These are phyloP conservation scores for Tetragonia tetragonoides DNA, from an alignment of 148 eudicot species.

Conservation along the genomic window DNA sequence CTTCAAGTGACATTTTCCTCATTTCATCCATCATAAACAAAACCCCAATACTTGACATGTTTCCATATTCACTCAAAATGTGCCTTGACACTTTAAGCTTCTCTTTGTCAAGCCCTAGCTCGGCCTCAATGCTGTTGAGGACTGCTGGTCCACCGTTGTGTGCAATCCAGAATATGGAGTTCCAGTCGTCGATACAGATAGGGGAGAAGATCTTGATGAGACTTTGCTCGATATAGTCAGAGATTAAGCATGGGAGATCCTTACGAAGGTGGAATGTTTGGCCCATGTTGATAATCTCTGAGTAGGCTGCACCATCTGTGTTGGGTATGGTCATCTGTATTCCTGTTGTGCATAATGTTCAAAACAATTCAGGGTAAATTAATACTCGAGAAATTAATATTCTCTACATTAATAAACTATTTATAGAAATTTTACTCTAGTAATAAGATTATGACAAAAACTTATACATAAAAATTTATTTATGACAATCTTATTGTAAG, in stretches of 20 bases:
- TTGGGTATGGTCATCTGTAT: constrained; percentile 28
- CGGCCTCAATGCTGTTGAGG: constrained; percentile 18
- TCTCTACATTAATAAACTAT: too few species aligned
- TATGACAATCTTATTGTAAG: too few species aligned
- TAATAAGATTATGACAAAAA: too few species aligned
- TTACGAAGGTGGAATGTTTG: constrained; percentile 29
- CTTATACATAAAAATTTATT: too few species aligned
- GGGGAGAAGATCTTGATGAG: constrained; percentile 17
- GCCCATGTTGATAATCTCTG: constrained; percentile 32
- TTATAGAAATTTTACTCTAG: too few species aligned
- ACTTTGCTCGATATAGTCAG: constrained; percentile 22
- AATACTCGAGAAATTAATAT: too few species aligned
- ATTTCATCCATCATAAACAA: constrained; percentile 34
- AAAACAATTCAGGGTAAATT: too few species aligned
- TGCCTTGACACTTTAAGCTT: constrained; percentile 22
- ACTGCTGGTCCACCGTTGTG: constrained; percentile 30
- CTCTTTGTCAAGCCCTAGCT: constrained; percentile 20
- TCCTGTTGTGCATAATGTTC: neutral
- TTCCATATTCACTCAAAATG: constrained; percentile 26
- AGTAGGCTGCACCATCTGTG: constrained; percentile 23
- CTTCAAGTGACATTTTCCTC: constrained; percentile 19
- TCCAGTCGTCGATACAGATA: constrained; percentile 16
- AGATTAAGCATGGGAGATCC: constrained; percentile 29
- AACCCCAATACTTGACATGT: constrained; percentile 29
- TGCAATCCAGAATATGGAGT: constrained; percentile 29